A percentile compares a stretch with the other conserved stretches of the same genome.
phyloP scores from a whole-genome alignment of 345 rosid species.

The Geranium rotundifolium region DNA sequence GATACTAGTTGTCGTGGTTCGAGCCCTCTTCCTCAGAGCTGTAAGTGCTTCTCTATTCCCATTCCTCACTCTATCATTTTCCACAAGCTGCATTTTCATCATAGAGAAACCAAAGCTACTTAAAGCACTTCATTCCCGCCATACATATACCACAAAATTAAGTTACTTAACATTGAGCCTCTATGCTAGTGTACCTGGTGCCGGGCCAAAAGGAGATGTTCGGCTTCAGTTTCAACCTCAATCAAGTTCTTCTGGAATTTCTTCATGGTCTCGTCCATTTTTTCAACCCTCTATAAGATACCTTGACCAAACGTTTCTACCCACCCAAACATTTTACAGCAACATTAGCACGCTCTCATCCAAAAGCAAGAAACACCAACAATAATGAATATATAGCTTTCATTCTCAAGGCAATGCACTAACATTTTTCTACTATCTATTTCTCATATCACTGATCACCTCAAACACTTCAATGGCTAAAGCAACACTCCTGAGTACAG shows the following conservation, averaged over 20 bases:
- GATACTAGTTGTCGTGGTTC: constrained; percentile 60
- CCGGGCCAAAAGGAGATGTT: constrained; percentile 49
- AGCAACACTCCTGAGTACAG: too few relatives aligned
- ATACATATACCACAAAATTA: neutral
- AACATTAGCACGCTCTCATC: too few relatives aligned
- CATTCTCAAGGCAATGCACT: too few relatives aligned
- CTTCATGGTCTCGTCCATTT: constrained; percentile 54
- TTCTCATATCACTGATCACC: too few relatives aligned
- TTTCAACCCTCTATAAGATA: neutral
- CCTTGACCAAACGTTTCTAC: too few relatives aligned
- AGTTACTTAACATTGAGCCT: neutral
- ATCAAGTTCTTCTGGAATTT: constrained; percentile 31
- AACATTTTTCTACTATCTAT: too few relatives aligned
- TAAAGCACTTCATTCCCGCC: too few relatives aligned
- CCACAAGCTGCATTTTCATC: constrained; percentile 44
- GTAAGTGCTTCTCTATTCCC: constrained; percentile 74
- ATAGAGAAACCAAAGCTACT: constrained; percentile 1
- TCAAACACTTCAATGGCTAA: too few relatives aligned
- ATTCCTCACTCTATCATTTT: constrained; percentile 63
- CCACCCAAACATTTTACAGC: too few relatives aligned
- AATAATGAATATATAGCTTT: too few relatives aligned
- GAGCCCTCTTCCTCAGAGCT: constrained; percentile 64
- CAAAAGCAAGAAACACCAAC: too few relatives aligned
- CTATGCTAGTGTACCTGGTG: constrained; percentile 29
- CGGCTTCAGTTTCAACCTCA: constrained; percentile 68